phyloP scores from a whole-genome alignment of 352 stramenopile species.

The Phytophthora kernoviae region DNA sequence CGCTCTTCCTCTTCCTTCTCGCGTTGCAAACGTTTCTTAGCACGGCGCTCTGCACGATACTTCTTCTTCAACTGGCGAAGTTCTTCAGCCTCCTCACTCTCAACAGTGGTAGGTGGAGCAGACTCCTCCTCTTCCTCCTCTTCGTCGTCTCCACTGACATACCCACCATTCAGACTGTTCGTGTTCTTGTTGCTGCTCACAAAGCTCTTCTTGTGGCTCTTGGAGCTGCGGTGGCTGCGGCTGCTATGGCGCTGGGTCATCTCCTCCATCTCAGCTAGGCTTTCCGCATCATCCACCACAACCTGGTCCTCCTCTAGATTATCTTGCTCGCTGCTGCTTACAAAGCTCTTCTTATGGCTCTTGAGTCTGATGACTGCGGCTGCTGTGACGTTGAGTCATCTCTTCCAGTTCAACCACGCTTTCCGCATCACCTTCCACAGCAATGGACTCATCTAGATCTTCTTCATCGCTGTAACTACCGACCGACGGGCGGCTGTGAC shows the following conservation, averaged over 20 bases:
- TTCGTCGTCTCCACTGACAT: slow-evolving; percentile 24
- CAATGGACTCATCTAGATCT: slow-evolving; percentile 27
- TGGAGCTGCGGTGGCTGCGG: slow-evolving; percentile 27
- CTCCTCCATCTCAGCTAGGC: slow-evolving; percentile 19
- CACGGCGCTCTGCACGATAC: slow-evolving; percentile 42
- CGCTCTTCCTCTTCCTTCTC: slow-evolving; percentile 48
- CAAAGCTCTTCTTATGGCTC: slow-evolving; percentile 37
- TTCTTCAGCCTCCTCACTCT: slow-evolving; percentile 35
- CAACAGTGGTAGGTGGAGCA: slow-evolving; percentile 6
- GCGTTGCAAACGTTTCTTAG: slow-evolving; percentile 39
- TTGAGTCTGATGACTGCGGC: slow-evolving; percentile 28
- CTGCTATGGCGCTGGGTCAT: slow-evolving; percentile 23
- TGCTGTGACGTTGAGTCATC: slow-evolving; percentile 22
- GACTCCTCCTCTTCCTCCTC: slow-evolving; percentile 18
- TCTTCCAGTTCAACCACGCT: slow-evolving; percentile 19
- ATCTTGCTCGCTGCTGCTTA: slow-evolving; percentile 26
- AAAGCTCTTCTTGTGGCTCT: slow-evolving; percentile 38
- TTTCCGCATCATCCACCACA: slow-evolving; percentile 25
- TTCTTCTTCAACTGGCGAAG: slow-evolving; percentile 41
- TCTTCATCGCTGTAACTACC: slow-evolving; percentile 27
- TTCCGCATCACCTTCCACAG: slow-evolving; percentile 27
- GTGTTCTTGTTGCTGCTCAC: slow-evolving; percentile 29
- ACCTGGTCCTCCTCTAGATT: slow-evolving; percentile 29
- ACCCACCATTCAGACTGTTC: slow-evolving; percentile 13
- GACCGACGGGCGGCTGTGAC: slow-evolving; percentile 19